A percentile compares a stretch with the other conserved stretches of the same genome.
phyloP scores from a whole-genome alignment of 148 eudicot genomes.

The Salicornia ramosissima region DNA sequence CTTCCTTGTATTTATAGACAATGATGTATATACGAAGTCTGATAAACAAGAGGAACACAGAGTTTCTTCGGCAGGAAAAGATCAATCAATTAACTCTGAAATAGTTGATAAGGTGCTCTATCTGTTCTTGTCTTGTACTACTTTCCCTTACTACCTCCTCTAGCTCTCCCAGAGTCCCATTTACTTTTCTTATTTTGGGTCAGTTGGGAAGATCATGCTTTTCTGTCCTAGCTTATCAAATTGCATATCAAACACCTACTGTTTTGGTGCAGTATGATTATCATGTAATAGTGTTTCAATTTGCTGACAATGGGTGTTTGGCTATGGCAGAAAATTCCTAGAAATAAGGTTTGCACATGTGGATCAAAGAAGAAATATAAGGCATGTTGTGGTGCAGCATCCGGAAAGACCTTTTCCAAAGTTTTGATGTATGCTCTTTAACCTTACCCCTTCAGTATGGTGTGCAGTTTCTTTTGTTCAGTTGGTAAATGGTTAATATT shows the following conservation, averaged over 20 bases:
- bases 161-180: no score
- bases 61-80: conserved; percentile 25
- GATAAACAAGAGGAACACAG: conserved; percentile 20
- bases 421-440: conserved; percentile 42
- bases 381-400: conserved; percentile 81
- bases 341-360: conserved; percentile 83
- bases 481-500: not conserved
- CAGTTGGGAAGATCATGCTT: conserved; percentile 1
- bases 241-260: not conserved
- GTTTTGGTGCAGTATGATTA: not conserved
- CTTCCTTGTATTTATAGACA: conserved; percentile 23
- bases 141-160: not conserved
- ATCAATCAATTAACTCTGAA: conserved; percentile 27
- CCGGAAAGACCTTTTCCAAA: conserved; percentile 47
- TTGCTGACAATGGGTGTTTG: conserved; percentile 9
- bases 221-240: not conserved
- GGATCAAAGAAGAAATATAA: conserved; percentile 93
- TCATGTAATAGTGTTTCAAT: not conserved
- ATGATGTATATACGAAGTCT: conserved; percentile 20
- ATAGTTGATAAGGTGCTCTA: conserved; percentile 45
- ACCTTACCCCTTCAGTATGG: not conserved
- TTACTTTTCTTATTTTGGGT: not conserved
- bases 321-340: conserved; percentile 53
- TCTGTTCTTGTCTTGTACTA: conserved; percentile 1
- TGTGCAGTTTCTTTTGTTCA: not conserved